Percentiles rank a stretch among this genome's conserved stretches.
Conservation (phyloP, 768 basidiomycete species). For the Rhizopogon rudus region DNA sequence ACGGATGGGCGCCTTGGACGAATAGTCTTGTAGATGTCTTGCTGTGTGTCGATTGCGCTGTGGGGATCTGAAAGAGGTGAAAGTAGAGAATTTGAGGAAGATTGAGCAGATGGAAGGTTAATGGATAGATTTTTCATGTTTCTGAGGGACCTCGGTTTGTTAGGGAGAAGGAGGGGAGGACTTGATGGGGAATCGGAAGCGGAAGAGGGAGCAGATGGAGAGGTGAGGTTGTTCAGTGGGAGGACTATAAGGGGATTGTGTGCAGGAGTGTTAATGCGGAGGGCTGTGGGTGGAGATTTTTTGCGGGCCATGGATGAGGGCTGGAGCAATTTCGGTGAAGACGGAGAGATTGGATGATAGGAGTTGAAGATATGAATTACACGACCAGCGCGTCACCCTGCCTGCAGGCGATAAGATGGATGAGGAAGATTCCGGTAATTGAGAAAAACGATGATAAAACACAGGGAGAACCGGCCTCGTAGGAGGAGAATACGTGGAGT, state of each 20-base stretch:
- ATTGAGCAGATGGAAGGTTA: conserved; percentile 55
- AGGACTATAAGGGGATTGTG: conserved; percentile 45
- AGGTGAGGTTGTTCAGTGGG: conserved; percentile 38
- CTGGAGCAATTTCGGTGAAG: conserved; percentile 26
- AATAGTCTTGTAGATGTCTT: conserved; percentile 19
- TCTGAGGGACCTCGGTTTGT: conserved; percentile 41
- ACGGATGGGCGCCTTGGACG: conserved; percentile 63
- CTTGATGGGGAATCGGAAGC: conserved; percentile 45
- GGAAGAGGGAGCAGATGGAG: conserved; percentile 47
- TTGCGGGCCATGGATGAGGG: conserved; percentile 36
- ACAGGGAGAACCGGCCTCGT: conserved; percentile 4
- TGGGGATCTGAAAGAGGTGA: conserved; percentile 25
- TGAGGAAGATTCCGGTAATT: conserved; percentile 2
- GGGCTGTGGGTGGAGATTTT: conserved; percentile 48
- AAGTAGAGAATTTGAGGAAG: conserved; percentile 47
- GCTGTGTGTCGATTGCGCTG: conserved; percentile 28
- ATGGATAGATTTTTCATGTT: conserved; percentile 80
- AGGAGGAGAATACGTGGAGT: too few species aligned
- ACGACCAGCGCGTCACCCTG: conserved; percentile 30
- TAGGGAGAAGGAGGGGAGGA: conserved; percentile 22
- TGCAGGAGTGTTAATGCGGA: conserved; percentile 55
- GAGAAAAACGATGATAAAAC: conserved; percentile 7
- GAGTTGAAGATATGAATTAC: conserved; percentile 25
- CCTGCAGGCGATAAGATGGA: conserved; percentile 8
- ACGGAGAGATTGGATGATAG: conserved; percentile 19